phyloP scores from a whole-genome alignment of 139 green algal genomes.

The Gonium pectorale region DNA sequence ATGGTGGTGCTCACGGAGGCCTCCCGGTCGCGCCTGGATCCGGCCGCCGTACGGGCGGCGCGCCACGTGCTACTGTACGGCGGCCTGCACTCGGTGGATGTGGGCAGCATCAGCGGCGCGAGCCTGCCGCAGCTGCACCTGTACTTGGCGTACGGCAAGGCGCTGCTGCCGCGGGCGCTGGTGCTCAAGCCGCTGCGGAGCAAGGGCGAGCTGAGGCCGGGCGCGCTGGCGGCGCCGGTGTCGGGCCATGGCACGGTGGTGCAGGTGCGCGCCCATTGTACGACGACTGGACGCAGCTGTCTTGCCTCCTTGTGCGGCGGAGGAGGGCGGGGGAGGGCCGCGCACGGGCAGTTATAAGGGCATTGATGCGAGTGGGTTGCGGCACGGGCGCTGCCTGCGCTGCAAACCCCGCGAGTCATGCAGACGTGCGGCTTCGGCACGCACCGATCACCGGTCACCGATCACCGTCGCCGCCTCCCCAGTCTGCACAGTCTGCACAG shows the following conservation, averaged over 20 bases:
- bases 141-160: not conserved
- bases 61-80: not conserved
- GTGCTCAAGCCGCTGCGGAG: slow-evolving; percentile 14
- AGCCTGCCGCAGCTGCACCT: not conserved
- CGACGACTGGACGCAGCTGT: no score
- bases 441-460: no score
- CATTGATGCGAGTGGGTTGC: no score
- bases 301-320: no score
- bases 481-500: no score
- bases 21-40: slow-evolving; percentile 9
- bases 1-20: slow-evolving; percentile 36
- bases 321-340: no score
- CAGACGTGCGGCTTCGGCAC: no score
- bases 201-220: not conserved
- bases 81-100: slow-evolving; percentile 1
- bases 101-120: not conserved
- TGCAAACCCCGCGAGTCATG: no score
- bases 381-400: no score
- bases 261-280: no score
- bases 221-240: slow-evolving; percentile 24
- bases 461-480: no score
- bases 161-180: slow-evolving; percentile 23
- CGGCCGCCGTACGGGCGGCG: slow-evolving; percentile 21
- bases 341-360: no score
- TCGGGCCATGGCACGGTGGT: slow-evolving; percentile 12